Conservation (phyloP, 352 stramenopile genomes). For the Aphanomyces euteiches region DNA sequence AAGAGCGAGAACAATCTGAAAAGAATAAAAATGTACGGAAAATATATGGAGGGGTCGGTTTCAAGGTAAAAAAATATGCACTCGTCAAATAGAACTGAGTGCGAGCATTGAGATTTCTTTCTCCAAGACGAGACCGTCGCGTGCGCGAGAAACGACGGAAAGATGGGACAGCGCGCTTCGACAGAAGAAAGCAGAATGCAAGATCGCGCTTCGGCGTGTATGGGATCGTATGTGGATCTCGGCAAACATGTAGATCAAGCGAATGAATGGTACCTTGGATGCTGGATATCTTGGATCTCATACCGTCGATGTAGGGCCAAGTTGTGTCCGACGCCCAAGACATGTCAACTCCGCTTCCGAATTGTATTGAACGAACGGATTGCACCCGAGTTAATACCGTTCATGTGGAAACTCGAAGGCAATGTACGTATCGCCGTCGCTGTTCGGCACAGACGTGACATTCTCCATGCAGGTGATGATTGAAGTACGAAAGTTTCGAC, state of each 20-base stretch:
- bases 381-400: constrained; percentile 59
- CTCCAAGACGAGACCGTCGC: not conserved
- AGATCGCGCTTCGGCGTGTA: constrained; percentile 60
- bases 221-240: constrained; percentile 70
- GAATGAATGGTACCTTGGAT: constrained; percentile 61
- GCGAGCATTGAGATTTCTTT: constrained; percentile 15
- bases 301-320: constrained; percentile 40
- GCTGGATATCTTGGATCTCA: not conserved
- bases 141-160: not conserved
- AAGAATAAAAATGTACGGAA: not conserved
- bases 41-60: not conserved
- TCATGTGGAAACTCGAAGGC: constrained; percentile 62
- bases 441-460: not conserved
- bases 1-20: constrained; percentile 7
- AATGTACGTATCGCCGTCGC: constrained; percentile 42
- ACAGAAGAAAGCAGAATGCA: constrained; percentile 63
- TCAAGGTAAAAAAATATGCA: constrained; percentile 17
- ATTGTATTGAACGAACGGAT: constrained; percentile 64
- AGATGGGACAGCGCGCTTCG: constrained; percentile 67
- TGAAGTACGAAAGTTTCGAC: constrained; percentile 69
- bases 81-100: not conserved
- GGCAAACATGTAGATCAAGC: constrained; percentile 63
- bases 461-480: constrained; percentile 38
- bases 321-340: constrained; percentile 69
- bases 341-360: constrained; percentile 68